phyloP scores from a whole-genome alignment of 441 rosid genomes.

The Aleurites moluccanus region DNA sequence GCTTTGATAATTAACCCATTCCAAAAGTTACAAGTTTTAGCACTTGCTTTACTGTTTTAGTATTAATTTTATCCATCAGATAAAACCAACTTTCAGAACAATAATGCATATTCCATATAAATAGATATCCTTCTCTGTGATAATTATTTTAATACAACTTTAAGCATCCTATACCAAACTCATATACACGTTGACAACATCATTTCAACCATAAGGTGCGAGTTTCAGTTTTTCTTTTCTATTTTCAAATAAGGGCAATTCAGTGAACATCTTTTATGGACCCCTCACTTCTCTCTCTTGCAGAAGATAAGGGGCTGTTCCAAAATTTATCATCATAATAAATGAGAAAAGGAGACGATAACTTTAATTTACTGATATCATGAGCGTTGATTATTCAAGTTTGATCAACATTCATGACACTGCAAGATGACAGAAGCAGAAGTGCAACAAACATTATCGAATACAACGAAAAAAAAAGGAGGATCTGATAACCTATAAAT shows the following conservation, averaged over 20 bases:
- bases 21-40: not conserved
- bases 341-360: not conserved
- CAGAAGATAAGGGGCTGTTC: not conserved
- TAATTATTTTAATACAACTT: not conserved
- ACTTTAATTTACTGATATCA: not conserved
- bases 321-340: not conserved
- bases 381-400: not conserved
- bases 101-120: not conserved
- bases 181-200: not conserved
- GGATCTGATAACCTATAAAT: not conserved
- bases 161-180: not conserved
- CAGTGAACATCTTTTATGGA: too few species aligned
- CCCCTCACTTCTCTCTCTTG: too few species aligned
- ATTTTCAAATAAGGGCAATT: too few species aligned
- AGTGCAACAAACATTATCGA: not conserved
- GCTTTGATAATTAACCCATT: not conserved
- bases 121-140: not conserved
- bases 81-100: too few species aligned
- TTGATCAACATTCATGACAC: not conserved
- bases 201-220: not conserved
- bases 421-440: not conserved
- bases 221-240: not conserved
- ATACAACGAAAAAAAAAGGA: not conserved
- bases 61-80: not conserved
- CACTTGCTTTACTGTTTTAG: conserved; percentile 1